Base-by-base conservation (phyloP, 768 basidiomycete species). In the Steccherinum ochraceum region DNA sequence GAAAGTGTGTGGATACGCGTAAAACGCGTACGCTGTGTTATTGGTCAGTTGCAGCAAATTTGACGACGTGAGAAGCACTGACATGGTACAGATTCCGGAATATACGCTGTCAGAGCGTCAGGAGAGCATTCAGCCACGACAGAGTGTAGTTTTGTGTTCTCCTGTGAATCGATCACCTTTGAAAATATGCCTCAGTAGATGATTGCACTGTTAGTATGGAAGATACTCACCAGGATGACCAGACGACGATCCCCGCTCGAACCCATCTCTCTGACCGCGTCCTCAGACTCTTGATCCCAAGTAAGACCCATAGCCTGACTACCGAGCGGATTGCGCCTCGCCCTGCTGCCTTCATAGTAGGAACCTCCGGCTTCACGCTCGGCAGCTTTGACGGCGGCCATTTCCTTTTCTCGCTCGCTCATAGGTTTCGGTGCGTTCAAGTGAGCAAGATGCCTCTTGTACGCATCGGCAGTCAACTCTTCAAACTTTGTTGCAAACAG, bases 361-460 rank as follows among this genome's bases (percentile, higher is more conserved):
- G 67, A 68, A 35, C 70, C 64, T 12, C 72, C 76, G 7, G 74
- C 75, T 50, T 73, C 70, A n/a, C 80, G 74, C 63, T 95, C 94
- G 2, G 89, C 89, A 0, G 81, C 78, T 45, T 77, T 80, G 52
- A 95, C 76, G 49, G 85, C 83, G 0, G 77, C 85, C 54, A 95
- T 75, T 64, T 94, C 93, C 53, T 83, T 78, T 67, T 97, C 94
- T 25, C 85, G 77, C 0, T 80, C 77, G 35, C 85, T 91, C 58
- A 96, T 73, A 1, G 93, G 95, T 54, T 89, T 77, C 2, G 91
- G 88, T 0, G 91, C 88, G 25, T 78, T 71, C 45, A 79, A 65
- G 61, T 92, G 88, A 13, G 72, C 77, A 52, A 78, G 73, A 61
- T 95, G 92, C 25, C 81, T 77, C 19, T 77, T 75, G 58, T 95